phyloP scores from a whole-genome alignment of 2,329 filamentous ascomycete species.

The Esteya vermicola region DNA sequence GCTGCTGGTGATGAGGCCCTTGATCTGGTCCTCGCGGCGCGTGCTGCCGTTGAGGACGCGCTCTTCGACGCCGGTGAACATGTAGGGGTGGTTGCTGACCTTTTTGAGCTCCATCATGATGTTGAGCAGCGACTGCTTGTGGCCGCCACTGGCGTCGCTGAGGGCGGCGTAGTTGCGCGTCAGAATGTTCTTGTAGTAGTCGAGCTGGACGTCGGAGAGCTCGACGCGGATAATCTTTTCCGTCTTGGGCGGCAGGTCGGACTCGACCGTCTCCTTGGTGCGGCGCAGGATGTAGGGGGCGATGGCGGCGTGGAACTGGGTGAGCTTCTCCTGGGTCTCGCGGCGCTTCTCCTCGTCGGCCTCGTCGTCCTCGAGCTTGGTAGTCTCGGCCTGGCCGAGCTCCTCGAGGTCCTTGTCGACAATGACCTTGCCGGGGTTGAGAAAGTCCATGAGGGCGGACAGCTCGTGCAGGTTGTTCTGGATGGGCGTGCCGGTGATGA shows the following conservation, averaged over 20 bases:
- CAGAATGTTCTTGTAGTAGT: slow-evolving; percentile 98
- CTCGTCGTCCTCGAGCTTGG: slow-evolving; percentile 15
- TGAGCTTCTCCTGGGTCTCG: slow-evolving; percentile 75
- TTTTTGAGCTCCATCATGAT: slow-evolving; percentile 99
- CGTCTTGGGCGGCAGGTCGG: slow-evolving; percentile 88
- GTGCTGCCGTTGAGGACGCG: slow-evolving; percentile 69
- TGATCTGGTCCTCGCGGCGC: slow-evolving; percentile 78
- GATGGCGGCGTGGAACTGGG: slow-evolving; percentile 72
- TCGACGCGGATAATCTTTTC: slow-evolving; percentile 99
- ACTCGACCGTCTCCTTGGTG: slow-evolving; percentile 95
- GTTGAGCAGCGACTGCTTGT: slow-evolving; percentile 90
- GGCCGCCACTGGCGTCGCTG: slow-evolving; percentile 76
- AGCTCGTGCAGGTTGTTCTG: slow-evolving; percentile 94
- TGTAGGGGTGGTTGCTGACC: slow-evolving; percentile 95
- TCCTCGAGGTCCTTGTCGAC: slow-evolving; percentile 85
- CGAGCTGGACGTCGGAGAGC: slow-evolving; percentile 85
- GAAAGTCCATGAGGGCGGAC: slow-evolving; percentile 83
- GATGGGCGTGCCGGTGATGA: slow-evolving; percentile 94
- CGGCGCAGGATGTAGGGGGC: slow-evolving; percentile 89
- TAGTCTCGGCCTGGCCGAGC: slow-evolving; percentile 36
- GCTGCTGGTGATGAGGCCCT: slow-evolving; percentile 87
- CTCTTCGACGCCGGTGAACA: slow-evolving; percentile 90
- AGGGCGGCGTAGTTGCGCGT: slow-evolving; percentile 92
- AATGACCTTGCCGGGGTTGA: slow-evolving; percentile 85
- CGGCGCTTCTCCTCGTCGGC: slow-evolving; percentile 35